These are phyloP conservation scores for Papiliotrema fonsecae DNA, from an alignment of 1,284 basidiomycete genomes.

Conservation along the genomic window DNA sequence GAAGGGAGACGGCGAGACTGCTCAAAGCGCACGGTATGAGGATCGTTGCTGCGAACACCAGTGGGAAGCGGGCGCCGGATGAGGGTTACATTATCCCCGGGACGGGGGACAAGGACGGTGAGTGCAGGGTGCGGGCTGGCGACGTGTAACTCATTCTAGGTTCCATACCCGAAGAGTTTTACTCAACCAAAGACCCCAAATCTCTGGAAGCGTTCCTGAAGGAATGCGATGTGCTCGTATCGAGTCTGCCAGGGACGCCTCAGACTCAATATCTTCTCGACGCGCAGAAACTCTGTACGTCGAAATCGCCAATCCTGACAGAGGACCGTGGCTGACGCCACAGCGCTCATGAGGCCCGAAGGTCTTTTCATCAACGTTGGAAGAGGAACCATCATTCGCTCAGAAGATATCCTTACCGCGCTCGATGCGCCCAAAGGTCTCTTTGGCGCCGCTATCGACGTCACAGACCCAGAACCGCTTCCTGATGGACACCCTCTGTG, in stretches of 20 bases:
- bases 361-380: slow-evolving; percentile 47
- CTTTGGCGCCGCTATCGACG: slow-evolving; percentile 41
- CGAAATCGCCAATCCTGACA: no score
- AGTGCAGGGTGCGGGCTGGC: slow-evolving; percentile 27
- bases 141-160: slow-evolving; percentile 44
- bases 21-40: slow-evolving; percentile 37
- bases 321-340: neutral
- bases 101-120: slow-evolving; percentile 6
- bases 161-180: slow-evolving; percentile 41
- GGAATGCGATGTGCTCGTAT: slow-evolving; percentile 41
- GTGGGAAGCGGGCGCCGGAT: slow-evolving; percentile 31
- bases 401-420: slow-evolving; percentile 35
- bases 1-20: slow-evolving; percentile 41
- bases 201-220: slow-evolving; percentile 37
- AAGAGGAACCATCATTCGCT: slow-evolving; percentile 35
- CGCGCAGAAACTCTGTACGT: slow-evolving; percentile 35
- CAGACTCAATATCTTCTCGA: slow-evolving; percentile 37
- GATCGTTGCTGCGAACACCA: slow-evolving; percentile 46
- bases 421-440: slow-evolving; percentile 28
- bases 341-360: slow-evolving; percentile 17
- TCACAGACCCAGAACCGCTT: slow-evolving; percentile 48
- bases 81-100: slow-evolving; percentile 21
- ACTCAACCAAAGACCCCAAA: slow-evolving; percentile 30
- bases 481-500: slow-evolving; percentile 38
- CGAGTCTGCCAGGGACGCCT: slow-evolving; percentile 37